Evolutionary conservation across 768 basidiomycete genomes (phyloP).

Genomic region (Lactarius hatsudake): DNA sequence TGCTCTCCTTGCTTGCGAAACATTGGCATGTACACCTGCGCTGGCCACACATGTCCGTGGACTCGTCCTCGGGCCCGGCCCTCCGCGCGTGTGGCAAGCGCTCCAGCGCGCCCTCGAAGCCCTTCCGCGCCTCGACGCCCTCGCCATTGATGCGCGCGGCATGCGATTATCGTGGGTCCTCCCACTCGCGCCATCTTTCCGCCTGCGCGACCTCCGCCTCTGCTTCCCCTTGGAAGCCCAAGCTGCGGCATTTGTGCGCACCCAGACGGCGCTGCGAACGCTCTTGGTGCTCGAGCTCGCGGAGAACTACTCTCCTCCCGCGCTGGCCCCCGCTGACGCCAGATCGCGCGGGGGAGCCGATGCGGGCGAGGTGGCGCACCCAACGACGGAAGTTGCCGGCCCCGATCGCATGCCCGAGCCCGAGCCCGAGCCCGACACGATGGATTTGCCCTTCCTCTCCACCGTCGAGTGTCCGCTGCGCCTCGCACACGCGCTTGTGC

Average conservation of each 20-base stretch:
- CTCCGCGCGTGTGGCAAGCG: constrained; percentile 43
- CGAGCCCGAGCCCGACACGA: background rate
- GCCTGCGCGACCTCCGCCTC: constrained; percentile 48
- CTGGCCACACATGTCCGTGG: constrained; percentile 42
- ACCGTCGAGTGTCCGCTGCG: constrained; percentile 46
- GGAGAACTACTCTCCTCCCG: constrained; percentile 8
- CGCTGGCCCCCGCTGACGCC: background rate
- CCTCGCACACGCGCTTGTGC: constrained; percentile 41
- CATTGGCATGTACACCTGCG: constrained; percentile 37
- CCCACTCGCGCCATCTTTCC: constrained; percentile 41
- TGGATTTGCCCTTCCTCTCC: constrained; percentile 40
- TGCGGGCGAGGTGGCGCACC: background rate
- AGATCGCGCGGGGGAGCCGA: background rate
- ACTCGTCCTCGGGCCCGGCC: constrained; percentile 28
- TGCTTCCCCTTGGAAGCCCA: constrained; percentile 48
- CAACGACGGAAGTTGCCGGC: background rate
- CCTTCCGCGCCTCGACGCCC: constrained; percentile 45
- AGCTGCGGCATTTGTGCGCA: constrained; percentile 47
- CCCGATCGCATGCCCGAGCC: background rate
- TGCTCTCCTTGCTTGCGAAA: constrained; percentile 39
- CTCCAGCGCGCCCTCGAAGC: constrained; percentile 43
- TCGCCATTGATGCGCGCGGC: constrained; percentile 39
- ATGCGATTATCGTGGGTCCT: constrained; percentile 44
- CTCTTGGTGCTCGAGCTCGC: constrained; percentile 35
- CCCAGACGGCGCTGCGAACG: constrained; percentile 42